phyloP scores from a whole-genome alignment of 2,329 filamentous ascomycete genomes.

The Phialophora verrucosa region DNA sequence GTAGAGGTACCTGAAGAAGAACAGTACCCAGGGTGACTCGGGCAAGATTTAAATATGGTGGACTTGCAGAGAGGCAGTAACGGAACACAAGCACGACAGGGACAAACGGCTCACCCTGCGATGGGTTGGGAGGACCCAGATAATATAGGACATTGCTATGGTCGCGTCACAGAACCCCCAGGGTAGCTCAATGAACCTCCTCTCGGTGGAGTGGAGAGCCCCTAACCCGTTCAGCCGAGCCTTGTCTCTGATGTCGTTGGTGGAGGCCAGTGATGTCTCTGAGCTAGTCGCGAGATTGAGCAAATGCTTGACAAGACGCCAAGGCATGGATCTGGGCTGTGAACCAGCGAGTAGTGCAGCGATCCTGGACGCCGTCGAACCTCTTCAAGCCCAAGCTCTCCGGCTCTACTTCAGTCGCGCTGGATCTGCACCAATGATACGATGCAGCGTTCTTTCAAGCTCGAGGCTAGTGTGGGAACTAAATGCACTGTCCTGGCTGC shows the following conservation, averaged over 20 bases:
- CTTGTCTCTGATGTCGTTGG: slow-evolving; percentile 13
- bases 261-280: slow-evolving; percentile 12
- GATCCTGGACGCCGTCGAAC: slow-evolving; percentile 8
- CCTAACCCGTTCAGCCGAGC: slow-evolving; percentile 36
- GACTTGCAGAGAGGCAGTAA: slow-evolving; percentile 9
- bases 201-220: slow-evolving; percentile 38
- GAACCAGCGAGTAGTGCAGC: slow-evolving; percentile 25
- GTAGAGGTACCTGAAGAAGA: slow-evolving; percentile 4
- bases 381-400: slow-evolving; percentile 28
- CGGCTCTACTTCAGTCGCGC: slow-evolving; percentile 1
- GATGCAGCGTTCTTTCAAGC: slow-evolving; percentile 22
- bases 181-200: slow-evolving; percentile 31
- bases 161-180: slow-evolving; percentile 27
- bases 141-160: slow-evolving; percentile 27
- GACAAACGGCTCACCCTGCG: not conserved
- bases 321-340: slow-evolving; percentile 19
- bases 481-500: slow-evolving; percentile 24
- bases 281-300: slow-evolving; percentile 28
- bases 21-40: slow-evolving; percentile 5
- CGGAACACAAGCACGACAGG: slow-evolving; percentile 24
- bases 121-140: slow-evolving; percentile 18
- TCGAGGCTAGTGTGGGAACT: slow-evolving; percentile 28
- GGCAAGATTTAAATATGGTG: slow-evolving; percentile 12
- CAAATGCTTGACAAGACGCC: slow-evolving; percentile 18
- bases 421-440: slow-evolving; percentile 24